Evolutionary conservation across 345 rosid genomes (phyloP).

Genomic region (Adansonia digitata): DNA sequence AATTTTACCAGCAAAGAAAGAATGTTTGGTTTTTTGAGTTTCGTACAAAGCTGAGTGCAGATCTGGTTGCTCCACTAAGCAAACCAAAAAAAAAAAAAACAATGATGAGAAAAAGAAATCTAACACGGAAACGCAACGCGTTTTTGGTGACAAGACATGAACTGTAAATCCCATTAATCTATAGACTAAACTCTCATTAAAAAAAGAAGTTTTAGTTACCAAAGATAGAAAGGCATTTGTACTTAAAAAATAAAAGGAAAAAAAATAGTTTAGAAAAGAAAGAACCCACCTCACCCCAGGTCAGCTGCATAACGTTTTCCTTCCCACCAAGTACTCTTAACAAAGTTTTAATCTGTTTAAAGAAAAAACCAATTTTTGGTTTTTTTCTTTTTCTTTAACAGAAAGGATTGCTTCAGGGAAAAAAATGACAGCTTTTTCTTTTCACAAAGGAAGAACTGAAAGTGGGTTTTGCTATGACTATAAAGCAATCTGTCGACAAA

Average conservation of each 20-base stretch:
- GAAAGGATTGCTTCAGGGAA: constrained; percentile 13
- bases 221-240: not conserved
- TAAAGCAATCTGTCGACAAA: constrained; percentile 28
- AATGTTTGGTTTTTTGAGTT: constrained; percentile 39
- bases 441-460: constrained; percentile 4
- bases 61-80: constrained; percentile 40
- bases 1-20: constrained; percentile 40
- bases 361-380: no score
- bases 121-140: constrained; percentile 57
- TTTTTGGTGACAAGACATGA: constrained; percentile 43
- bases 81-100: constrained; percentile 20
- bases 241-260: not conserved
- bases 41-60: constrained; percentile 37
- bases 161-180: constrained; percentile 42
- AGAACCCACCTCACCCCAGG: constrained; percentile 11
- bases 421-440: constrained; percentile 20
- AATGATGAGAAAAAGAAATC: constrained; percentile 14
- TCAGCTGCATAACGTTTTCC: constrained; percentile 31
- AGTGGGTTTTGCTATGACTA: constrained; percentile 42
- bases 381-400: not conserved
- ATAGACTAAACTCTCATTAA: not conserved
- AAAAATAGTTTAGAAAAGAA: not conserved
- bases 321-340: constrained; percentile 18
- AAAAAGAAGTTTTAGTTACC: not conserved
- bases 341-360: not conserved